phyloP scores from a whole-genome alignment of 441 rosid species.

The Croton setiger region DNA sequence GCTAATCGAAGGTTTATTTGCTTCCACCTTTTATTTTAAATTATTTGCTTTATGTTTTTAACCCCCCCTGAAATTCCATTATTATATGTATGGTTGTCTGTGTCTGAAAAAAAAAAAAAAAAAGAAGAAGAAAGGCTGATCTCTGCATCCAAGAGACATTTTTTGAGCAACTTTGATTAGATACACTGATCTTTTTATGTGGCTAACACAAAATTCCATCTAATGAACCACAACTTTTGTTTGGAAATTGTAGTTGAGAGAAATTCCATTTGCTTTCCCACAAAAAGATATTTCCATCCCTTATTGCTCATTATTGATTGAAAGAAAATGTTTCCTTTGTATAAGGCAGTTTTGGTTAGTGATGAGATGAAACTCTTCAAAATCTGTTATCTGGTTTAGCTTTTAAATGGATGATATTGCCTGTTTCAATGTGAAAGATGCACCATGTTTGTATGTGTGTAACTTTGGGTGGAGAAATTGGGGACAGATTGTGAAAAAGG shows the following conservation, averaged over 20 bases:
- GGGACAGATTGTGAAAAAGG: not conserved
- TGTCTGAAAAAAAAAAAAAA: too few relatives aligned
- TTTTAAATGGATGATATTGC: not conserved
- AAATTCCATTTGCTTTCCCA: not conserved
- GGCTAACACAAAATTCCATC: not conserved
- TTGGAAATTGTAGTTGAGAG: not conserved
- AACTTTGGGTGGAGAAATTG: not conserved
- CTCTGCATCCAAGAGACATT: not conserved
- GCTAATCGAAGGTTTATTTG: conserved; percentile 38
- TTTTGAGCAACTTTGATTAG: not conserved
- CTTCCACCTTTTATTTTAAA: conserved; percentile 3
- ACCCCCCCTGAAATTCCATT: not conserved
- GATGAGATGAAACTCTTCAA: not conserved
- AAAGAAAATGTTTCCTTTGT: not conserved
- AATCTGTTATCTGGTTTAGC: not conserved
- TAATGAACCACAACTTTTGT: not conserved
- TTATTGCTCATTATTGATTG: not conserved
- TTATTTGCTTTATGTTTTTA: not conserved
- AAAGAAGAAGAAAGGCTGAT: too few relatives aligned
- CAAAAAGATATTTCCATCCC: not conserved
- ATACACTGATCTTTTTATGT: not conserved
- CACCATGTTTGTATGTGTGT: not conserved
- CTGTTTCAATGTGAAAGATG: not conserved
- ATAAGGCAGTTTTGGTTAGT: not conserved
- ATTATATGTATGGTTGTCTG: not conserved